Evolutionary conservation across 768 basidiomycete species (phyloP).

Genomic region (Galerina sulciceps): DNA sequence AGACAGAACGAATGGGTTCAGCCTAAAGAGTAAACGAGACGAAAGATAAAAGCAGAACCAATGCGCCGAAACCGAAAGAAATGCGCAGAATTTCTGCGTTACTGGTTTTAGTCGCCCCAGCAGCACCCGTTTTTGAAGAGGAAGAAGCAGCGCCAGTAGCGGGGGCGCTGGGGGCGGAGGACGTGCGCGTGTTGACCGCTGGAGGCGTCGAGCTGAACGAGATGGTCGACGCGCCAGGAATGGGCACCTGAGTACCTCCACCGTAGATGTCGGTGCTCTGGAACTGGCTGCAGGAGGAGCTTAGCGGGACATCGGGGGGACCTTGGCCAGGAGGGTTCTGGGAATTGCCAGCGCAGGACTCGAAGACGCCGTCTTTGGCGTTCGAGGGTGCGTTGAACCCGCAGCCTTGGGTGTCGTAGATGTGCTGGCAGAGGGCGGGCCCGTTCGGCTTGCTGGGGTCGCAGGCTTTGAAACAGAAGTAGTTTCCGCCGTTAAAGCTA

Average conservation of each 20-base stretch:
- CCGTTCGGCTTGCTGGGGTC: constrained; percentile 58
- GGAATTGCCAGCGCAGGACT: constrained; percentile 65
- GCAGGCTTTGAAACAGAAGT: constrained; percentile 77
- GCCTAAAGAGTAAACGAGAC: too few relatives aligned
- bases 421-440: constrained; percentile 67
- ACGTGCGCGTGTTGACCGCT: not conserved
- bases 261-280: constrained; percentile 33
- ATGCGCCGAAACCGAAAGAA: too few relatives aligned
- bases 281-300: constrained; percentile 39
- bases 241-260: constrained; percentile 22
- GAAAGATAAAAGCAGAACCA: too few relatives aligned
- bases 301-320: constrained; percentile 34
- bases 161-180: constrained; percentile 1
- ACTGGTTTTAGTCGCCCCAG: not conserved
- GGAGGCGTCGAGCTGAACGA: constrained; percentile 13
- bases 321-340: constrained; percentile 37
- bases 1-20: too few relatives aligned
- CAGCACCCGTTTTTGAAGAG: not conserved
- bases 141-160: not conserved
- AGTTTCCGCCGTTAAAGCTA: constrained; percentile 72
- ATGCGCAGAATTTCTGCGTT: not conserved
- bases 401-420: constrained; percentile 77
- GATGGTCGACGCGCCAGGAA: constrained; percentile 24
- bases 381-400: constrained; percentile 71
- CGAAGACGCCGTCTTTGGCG: constrained; percentile 62